phyloP scores from a whole-genome alignment of 495 filamentous ascomycete species.

The Lindgomyces ingoldianus region DNA sequence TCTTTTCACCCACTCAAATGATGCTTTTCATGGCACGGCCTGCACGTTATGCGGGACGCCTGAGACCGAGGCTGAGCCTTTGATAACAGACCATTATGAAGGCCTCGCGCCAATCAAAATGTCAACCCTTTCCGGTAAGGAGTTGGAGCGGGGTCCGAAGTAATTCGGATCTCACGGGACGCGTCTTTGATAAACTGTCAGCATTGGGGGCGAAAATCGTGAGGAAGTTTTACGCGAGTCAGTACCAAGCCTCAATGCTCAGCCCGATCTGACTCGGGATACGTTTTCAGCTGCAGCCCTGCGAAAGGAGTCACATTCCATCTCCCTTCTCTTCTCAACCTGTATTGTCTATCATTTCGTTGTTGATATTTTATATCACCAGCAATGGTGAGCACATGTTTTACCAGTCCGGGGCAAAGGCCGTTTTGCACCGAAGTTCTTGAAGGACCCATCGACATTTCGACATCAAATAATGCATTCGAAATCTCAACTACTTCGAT shows the following conservation, averaged over 20 bases:
- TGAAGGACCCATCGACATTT: no score
- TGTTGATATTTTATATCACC: no score
- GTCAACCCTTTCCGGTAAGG: no score
- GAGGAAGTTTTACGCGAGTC: background rate
- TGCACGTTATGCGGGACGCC: background rate
- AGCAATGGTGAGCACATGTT: no score
- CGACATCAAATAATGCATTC: no score
- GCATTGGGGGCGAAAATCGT: background rate
- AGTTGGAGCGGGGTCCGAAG: background rate
- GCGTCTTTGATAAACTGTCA: background rate
- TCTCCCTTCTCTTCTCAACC: background rate
- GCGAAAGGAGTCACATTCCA: background rate
- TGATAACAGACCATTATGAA: no score
- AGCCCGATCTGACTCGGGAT: background rate
- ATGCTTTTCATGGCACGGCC: background rate
- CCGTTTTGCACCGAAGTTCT: no score
- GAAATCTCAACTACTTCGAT: no score
- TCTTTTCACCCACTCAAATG: background rate
- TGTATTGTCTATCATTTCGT: background rate
- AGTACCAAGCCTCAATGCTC: background rate
- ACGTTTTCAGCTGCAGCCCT: background rate
- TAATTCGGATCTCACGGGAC: background rate
- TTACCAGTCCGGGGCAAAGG: no score
- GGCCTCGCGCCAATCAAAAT: no score
- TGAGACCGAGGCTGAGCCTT: background rate